Percentiles rank a stretch among this genome's conserved stretches.
Evolutionary conservation across 805 yeast species (phyloP).

Genomic region (Candida khao-thaluensis): DNA sequence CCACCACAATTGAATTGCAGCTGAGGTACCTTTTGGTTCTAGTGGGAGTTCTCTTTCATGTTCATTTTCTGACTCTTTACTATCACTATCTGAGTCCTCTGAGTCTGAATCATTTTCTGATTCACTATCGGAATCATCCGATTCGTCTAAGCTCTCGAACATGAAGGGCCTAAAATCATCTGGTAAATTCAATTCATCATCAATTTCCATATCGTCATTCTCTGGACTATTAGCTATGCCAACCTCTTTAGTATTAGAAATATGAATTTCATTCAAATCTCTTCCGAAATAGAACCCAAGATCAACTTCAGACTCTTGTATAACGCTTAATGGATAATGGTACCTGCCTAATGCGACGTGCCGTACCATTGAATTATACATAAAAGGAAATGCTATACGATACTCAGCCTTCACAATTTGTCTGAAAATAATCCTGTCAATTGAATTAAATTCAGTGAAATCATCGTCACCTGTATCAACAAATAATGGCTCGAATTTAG

Average conservation of each 20-base stretch:
- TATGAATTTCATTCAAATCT: constrained; percentile 53
- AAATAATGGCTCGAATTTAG: constrained; percentile 85
- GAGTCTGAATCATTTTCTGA: not conserved
- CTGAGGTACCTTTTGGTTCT: constrained; percentile 43
- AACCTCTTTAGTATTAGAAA: constrained; percentile 13
- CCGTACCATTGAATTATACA: constrained; percentile 76
- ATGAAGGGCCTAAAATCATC: constrained; percentile 52
- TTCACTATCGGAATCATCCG: constrained; percentile 8
- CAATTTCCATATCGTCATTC: constrained; percentile 11
- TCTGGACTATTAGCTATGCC: not conserved
- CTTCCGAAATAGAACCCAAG: constrained; percentile 16
- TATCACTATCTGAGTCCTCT: constrained; percentile 7
- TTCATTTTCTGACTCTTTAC: constrained; percentile 5
- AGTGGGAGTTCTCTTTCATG: constrained; percentile 15
- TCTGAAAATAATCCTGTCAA: constrained; percentile 84
- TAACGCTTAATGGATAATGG: constrained; percentile 59
- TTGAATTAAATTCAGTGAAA: constrained; percentile 84
- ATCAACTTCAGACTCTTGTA: constrained; percentile 34
- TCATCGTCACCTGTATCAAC: constrained; percentile 64
- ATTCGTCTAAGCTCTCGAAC: constrained; percentile 9
- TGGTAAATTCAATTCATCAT: constrained; percentile 33
- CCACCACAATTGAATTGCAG: constrained; percentile 67
- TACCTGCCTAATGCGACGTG: constrained; percentile 63
- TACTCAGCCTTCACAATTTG: constrained; percentile 77
- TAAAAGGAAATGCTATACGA: constrained; percentile 79